Base-by-base conservation (phyloP, 78 protist species). In the Chrysochromulina tobinii region DNA sequence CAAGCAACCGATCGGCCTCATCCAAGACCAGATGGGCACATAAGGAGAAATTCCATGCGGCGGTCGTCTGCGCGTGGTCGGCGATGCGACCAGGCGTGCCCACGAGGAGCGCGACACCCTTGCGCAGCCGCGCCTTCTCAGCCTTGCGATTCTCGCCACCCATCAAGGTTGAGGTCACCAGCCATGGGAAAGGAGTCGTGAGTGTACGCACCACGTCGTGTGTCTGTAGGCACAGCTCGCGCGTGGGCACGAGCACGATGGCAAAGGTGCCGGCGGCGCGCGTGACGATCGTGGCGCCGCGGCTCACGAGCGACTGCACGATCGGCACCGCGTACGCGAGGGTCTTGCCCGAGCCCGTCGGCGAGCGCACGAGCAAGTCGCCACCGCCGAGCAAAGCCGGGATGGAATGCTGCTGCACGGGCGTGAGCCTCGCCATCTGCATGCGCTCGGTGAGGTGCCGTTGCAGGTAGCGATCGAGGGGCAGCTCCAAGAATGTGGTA, bases 321-420 rank as follows among this genome's bases (percentile, higher is more conserved):
- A 95, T 61, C 9, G 99, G 99, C 7, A 97, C 83, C 20, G 94
- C 59, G 92, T 95, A 98, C 11, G 99, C 95, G 12, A 97, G 58
- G 50, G 99, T 97, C 91, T 98, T 98, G 61, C 99, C 99, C 21
- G 96, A 90, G 81, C 99, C 99, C 25, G 99, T 98, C 68, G 97
- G 98, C 21, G 99, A 97, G 57, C 87, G 64, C 8, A 93, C 98
- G 38, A 97, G 79, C 20, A 96, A 79, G 21, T 97, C 98, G 6
- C 97, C 59, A 2, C 91, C 94, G 25, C 8, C 90, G 15, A 96
- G n/a, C 53, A 96, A 7, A 4, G 57, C 51, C 2, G 96, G 95
- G n/a, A 94, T 89, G 58, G 51, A 84, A 27, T 12, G 89, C 92
- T 81, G 61, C 88, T 93, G 95, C 17, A 93, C 87, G 5, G 94